Base-by-base conservation (phyloP, 257 asterid species). In the Dorcoceras hygrometricum region DNA sequence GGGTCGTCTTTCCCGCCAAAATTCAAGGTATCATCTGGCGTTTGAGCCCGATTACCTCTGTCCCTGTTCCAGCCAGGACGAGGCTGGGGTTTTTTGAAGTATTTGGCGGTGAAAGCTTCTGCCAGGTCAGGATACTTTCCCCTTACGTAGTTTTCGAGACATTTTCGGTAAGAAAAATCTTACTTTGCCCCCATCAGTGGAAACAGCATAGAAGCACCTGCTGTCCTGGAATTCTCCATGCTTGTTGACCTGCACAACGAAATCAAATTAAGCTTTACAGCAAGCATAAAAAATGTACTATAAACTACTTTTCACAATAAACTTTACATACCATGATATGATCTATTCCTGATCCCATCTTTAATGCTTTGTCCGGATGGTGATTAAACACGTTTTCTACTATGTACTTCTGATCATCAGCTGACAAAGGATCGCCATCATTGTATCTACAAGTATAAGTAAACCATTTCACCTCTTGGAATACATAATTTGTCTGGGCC, bases 141-240 rank as follows among this genome's bases (percentile, higher is more conserved):
- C 66, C 64, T 80, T 66, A 86, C 20, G 36, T 75, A 88, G 68
- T 81, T 84, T 62, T 93, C 90, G 69, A 93, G 80, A 63, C 97
- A 80, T 69, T 93, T 93, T 1, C 87, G 80, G 66, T 84, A 90
- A 3, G 99, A 93, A 74, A 93, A 93, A 65, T 93, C 99, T 54
- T 81, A n/a, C 79, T 73, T 88, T 83, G 23, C 70, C 74, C 18
- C 86, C 90, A 78, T 90, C 94, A 8, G 76, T 68, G 2, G 97
- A 74, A 36, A 93, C 97, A 51, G 75, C 89, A 32, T 74, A 90
- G 76, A 90, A 88, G 79, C 99, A 93, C 74, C 99, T 79, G 20
- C 87, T 88, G 19, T 88, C 97, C 75, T 82, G 94, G 80, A 86
- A 88, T 69, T 74, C 81, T 5, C 43, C 76, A 36, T 90, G 99